Evolutionary conservation across 768 basidiomycete genomes (phyloP).

Genomic region (Cystobasidium onofrii): DNA sequence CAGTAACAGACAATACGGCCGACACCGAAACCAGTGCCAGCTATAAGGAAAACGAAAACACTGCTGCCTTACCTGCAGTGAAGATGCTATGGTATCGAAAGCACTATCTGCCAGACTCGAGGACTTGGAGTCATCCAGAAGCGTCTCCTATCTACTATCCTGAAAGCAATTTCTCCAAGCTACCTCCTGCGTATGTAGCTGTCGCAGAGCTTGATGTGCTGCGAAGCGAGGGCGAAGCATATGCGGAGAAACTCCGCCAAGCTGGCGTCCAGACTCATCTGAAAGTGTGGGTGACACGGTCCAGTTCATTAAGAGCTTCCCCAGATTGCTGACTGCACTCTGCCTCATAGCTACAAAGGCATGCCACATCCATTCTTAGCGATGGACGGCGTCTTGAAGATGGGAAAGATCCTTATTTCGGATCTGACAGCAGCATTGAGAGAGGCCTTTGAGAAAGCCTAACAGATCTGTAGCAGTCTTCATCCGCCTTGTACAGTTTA

Average conservation of each 20-base stretch:
- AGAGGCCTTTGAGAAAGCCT: background rate
- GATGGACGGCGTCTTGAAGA: conserved; percentile 1
- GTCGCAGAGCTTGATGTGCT: conserved; percentile 18
- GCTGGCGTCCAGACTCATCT: background rate
- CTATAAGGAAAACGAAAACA: conserved; percentile 15
- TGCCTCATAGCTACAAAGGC: conserved; percentile 4
- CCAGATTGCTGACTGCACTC: background rate
- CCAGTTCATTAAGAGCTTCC: too few relatives aligned
- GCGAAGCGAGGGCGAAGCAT: conserved; percentile 3
- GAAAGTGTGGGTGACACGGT: background rate
- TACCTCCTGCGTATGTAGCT: conserved; percentile 3
- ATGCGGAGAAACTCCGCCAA: background rate
- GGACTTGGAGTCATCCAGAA: background rate
- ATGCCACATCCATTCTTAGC: conserved; percentile 21
- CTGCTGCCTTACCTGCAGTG: conserved; percentile 4
- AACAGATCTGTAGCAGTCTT: too few relatives aligned
- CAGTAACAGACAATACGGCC: conserved; percentile 15
- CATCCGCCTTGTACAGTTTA: background rate
- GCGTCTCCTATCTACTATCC: conserved; percentile 10
- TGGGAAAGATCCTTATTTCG: background rate
- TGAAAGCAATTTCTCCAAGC: background rate
- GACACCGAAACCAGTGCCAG: background rate
- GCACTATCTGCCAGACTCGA: background rate
- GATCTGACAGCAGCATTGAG: background rate
- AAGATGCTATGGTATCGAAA: conserved; percentile 19